Conservation (phyloP, 768 basidiomycete species). For the Lyophyllum atratum region DNA sequence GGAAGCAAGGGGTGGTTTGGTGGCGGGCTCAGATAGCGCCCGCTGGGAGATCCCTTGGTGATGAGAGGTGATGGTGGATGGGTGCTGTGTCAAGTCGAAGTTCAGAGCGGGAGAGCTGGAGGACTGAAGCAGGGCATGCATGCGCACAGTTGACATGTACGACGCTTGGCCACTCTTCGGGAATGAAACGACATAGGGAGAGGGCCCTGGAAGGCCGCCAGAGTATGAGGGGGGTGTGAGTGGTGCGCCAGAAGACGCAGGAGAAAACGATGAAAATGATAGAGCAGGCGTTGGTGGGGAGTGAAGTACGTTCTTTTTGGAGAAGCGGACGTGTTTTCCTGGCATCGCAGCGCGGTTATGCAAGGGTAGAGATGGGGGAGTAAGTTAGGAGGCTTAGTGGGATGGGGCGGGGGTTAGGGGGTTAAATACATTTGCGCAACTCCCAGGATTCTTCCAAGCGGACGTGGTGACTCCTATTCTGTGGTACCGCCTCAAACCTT, state of each 20-base stretch:
- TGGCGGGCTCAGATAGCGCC: slow-evolving; percentile 33
- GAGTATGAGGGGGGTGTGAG: slow-evolving; percentile 12
- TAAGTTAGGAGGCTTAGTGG: background rate
- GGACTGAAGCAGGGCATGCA: slow-evolving; percentile 30
- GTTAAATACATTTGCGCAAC: background rate
- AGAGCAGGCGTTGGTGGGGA: slow-evolving; percentile 17
- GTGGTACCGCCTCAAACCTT: background rate
- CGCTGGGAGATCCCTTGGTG: slow-evolving; percentile 25
- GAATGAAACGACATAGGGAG: background rate
- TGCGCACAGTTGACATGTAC: slow-evolving; percentile 3
- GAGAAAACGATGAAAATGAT: slow-evolving; percentile 11
- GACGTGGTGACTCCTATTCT: slow-evolving; percentile 1
- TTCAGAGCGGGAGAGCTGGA: slow-evolving; percentile 20
- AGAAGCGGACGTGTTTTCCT: slow-evolving; percentile 22
- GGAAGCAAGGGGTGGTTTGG: slow-evolving; percentile 28
- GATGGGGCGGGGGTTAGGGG: background rate
- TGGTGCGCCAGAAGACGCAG: slow-evolving; percentile 11
- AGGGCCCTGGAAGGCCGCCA: slow-evolving; percentile 8
- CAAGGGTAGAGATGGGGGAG: background rate
- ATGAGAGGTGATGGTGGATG: slow-evolving; percentile 25
- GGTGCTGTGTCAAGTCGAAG: slow-evolving; percentile 31
- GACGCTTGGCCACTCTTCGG: background rate
- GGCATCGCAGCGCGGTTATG: slow-evolving; percentile 9
- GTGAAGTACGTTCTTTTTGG: slow-evolving; percentile 5
- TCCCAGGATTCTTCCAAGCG: background rate